Evolutionary conservation across 257 asterid genomes (phyloP).

Genomic region (Paulownia fortunei): DNA sequence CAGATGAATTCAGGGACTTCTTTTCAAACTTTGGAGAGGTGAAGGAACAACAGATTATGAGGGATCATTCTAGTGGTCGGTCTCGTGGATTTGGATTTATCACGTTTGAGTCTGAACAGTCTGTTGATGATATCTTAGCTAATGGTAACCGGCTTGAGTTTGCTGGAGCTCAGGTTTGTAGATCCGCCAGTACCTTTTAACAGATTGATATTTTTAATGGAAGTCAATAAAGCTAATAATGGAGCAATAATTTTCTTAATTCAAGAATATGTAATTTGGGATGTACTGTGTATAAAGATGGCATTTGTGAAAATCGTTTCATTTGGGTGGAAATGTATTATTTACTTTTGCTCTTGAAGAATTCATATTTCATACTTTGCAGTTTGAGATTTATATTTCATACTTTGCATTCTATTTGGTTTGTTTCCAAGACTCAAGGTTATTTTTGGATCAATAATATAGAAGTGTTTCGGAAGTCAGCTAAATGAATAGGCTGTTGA

Average conservation of each 20-base stretch:
- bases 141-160: slow-evolving; percentile 66
- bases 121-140: slow-evolving; percentile 59
- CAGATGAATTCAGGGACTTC: slow-evolving; percentile 65
- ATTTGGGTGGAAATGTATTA: background rate
- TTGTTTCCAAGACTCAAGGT: background rate
- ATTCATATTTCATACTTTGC: background rate
- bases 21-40: slow-evolving; percentile 59
- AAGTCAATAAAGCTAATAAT: background rate
- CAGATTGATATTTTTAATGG: background rate
- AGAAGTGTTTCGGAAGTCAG: background rate
- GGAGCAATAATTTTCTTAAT: background rate
- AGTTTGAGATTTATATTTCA: background rate
- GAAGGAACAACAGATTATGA: slow-evolving; percentile 65
- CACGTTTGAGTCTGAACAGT: slow-evolving; percentile 57
- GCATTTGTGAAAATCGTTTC: background rate
- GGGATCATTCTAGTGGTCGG: slow-evolving; percentile 61
- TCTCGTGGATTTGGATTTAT: slow-evolving; percentile 73
- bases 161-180: slow-evolving; percentile 60
- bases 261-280: background rate
- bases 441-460: background rate
- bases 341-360: background rate
- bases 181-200: background rate
- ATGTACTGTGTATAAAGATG: background rate
- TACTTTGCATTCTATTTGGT: background rate
- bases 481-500: background rate